phyloP scores from a whole-genome alignment of 1,284 basidiomycete genomes.

The Rhodotorula sp. region DNA sequence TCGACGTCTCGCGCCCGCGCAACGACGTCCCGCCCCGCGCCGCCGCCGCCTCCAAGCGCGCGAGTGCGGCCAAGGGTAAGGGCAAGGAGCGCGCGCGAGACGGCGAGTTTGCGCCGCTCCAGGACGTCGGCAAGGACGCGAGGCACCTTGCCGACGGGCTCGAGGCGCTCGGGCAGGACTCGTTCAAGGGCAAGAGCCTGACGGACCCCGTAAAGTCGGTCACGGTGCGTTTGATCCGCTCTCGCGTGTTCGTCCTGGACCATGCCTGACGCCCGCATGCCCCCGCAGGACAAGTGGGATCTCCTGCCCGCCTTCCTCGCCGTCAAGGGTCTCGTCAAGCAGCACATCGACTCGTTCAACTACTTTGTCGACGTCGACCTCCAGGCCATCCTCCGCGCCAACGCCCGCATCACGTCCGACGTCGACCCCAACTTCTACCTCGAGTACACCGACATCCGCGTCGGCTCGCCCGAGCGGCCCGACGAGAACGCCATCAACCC shows the following conservation, averaged over 20 bases:
- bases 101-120: background rate
- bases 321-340: conserved; percentile 97
- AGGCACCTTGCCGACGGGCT: conserved; percentile 26
- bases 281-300: conserved; percentile 88
- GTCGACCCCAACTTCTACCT: conserved; percentile 97
- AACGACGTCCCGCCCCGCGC: background rate
- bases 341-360: conserved; percentile 99
- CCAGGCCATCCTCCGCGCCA: conserved; percentile 93
- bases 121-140: conserved; percentile 35
- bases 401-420: conserved; percentile 90
- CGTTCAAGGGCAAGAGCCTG: conserved; percentile 50
- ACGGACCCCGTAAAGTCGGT: conserved; percentile 58
- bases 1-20: background rate
- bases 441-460: conserved; percentile 92
- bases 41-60: background rate
- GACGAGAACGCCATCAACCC: conserved; percentile 79
- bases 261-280: background rate
- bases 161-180: conserved; percentile 49
- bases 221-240: conserved; percentile 50
- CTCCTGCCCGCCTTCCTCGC: conserved; percentile 90
- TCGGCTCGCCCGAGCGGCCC: conserved; percentile 85
- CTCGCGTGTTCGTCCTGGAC: too few relatives aligned
- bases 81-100: conserved; percentile 19
- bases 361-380: conserved; percentile 98
- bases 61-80: conserved; percentile 17